Percentiles rank a stretch among this genome's conserved stretches.
These are phyloP conservation scores for Linnemannia hyalina DNA, from an alignment of 192 early-diverging fungal genomes.

Conservation along the genomic window DNA sequence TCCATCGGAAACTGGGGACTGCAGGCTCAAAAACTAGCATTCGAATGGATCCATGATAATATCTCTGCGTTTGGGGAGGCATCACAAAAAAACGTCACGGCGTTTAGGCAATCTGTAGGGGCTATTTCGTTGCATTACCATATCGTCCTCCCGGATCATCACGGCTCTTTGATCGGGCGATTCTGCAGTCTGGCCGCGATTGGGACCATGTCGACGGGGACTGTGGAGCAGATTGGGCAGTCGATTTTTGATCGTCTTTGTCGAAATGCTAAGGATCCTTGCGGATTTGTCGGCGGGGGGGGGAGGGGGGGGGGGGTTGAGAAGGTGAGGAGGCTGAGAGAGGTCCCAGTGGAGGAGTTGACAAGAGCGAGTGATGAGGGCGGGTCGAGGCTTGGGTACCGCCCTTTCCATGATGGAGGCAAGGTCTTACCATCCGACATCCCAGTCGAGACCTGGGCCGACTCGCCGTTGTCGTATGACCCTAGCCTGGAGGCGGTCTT, in stretches of 20 bases:
- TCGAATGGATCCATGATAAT: conserved; percentile 37
- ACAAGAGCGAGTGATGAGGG: background rate
- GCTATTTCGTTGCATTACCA: conserved; percentile 36
- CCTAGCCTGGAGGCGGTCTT: conserved; percentile 30
- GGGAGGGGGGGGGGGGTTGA: too few species aligned
- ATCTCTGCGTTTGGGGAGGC: conserved; percentile 36
- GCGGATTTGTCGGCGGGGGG: conserved; percentile 15
- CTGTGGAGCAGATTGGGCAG: conserved; percentile 17
- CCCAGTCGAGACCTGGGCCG: conserved; percentile 1
- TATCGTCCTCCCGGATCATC: conserved; percentile 21
- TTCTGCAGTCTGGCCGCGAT: conserved; percentile 38
- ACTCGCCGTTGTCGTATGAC: conserved; percentile 8
- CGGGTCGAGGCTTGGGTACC: background rate
- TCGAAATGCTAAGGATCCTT: conserved; percentile 18
- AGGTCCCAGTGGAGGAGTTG: conserved; percentile 13
- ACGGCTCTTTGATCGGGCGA: conserved; percentile 44
- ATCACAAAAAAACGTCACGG: conserved; percentile 13
- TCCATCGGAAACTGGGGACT: conserved; percentile 46
- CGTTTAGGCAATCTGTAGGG: conserved; percentile 32
- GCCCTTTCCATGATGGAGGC: conserved; percentile 17
- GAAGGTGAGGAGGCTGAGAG: conserved; percentile 22
- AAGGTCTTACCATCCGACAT: conserved; percentile 21
- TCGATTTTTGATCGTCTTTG: conserved; percentile 17
- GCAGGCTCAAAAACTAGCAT: conserved; percentile 32
- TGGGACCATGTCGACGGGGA: conserved; percentile 8